Conservation (phyloP, 768 basidiomycete species). For the Boletus rubescentipes region DNA sequence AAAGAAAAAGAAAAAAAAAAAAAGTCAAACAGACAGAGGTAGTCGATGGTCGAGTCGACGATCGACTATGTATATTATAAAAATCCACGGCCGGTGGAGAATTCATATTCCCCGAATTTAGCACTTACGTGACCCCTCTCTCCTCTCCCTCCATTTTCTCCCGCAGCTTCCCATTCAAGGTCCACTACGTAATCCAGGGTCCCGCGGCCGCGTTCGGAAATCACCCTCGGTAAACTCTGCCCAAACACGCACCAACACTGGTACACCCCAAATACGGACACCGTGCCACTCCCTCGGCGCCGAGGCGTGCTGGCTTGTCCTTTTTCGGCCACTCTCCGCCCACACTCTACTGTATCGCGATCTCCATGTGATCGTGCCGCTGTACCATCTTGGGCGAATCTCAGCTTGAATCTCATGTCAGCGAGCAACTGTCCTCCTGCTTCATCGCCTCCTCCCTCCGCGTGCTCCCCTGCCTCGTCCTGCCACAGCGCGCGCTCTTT, state of each 20-base stretch:
- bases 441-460: slow-evolving; percentile 16
- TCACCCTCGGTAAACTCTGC: slow-evolving; percentile 37
- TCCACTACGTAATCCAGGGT: slow-evolving; percentile 36
- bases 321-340: slow-evolving; percentile 32
- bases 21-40: slow-evolving; percentile 31
- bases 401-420: slow-evolving; percentile 31
- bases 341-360: slow-evolving; percentile 33
- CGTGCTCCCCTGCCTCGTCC: slow-evolving; percentile 18
- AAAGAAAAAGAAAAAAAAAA: slow-evolving; percentile 24
- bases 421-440: slow-evolving; percentile 19
- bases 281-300: slow-evolving; percentile 41
- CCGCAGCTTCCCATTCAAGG: slow-evolving; percentile 29
- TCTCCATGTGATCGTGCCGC: slow-evolving; percentile 37
- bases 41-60: slow-evolving; percentile 29
- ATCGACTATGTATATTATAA: slow-evolving; percentile 40
- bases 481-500: slow-evolving; percentile 29
- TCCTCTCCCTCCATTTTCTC: slow-evolving; percentile 31
- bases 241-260: slow-evolving; percentile 24
- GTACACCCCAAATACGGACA: slow-evolving; percentile 19
- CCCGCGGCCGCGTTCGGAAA: slow-evolving; percentile 40
- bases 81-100: slow-evolving; percentile 39
- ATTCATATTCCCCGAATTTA: slow-evolving; percentile 38
- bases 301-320: slow-evolving; percentile 35
- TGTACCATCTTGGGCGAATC: slow-evolving; percentile 34
- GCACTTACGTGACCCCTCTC: slow-evolving; percentile 35